Evolutionary conservation across 306 rosid genomes (phyloP), one percentile per base, ranked within the genome.

Genomic region (Crotalaria pallida): DNA sequence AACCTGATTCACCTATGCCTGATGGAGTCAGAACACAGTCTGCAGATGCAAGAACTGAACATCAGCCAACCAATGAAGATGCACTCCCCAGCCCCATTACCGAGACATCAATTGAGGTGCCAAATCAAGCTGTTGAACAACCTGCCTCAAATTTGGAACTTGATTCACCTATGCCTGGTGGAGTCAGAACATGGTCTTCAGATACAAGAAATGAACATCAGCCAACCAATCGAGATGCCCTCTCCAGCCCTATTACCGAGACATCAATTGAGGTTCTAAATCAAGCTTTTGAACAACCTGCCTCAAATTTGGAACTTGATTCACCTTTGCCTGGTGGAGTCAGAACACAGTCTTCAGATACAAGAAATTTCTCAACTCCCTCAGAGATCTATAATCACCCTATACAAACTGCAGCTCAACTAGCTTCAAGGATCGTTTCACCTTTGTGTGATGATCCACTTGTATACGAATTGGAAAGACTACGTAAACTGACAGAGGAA

Each of bases 401-500:
- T 57, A 55, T 78, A 18, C 95, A 65, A 72, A 29, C 82, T 52
- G 76, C 84, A 51, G 51, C 65, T 49, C 81, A 56, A 18, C 50
- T 73, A 55, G 77, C 67, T 31, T 80, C 79, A 19, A 69, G 52
- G 76, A 53, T 41, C 58, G 43, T 76, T 48, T 70, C 58, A 5
- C 67, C 58, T 47, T 34, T 53, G 43, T 33, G 26, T 47, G 21
- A 1, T 62, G 97, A 94, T 74, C 95, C 95, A 5, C 87, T 94
- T 50, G 77, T 79, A 58, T 67, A 21, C 58, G 96, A 88, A 82
- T 60, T 84, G 75, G 94, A 85, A 63, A 87, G 79, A 72, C 43
- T 90, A 57, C 69, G 22, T 6, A 83, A 57, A 69, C 82, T 82
- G 73, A 44, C 48, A 21, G 86, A 81, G 9, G 59, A 82, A 53